These are phyloP conservation scores for Erysimum cheiranthoides DNA, from an alignment of 345 rosid genomes.

Conservation along the genomic window DNA sequence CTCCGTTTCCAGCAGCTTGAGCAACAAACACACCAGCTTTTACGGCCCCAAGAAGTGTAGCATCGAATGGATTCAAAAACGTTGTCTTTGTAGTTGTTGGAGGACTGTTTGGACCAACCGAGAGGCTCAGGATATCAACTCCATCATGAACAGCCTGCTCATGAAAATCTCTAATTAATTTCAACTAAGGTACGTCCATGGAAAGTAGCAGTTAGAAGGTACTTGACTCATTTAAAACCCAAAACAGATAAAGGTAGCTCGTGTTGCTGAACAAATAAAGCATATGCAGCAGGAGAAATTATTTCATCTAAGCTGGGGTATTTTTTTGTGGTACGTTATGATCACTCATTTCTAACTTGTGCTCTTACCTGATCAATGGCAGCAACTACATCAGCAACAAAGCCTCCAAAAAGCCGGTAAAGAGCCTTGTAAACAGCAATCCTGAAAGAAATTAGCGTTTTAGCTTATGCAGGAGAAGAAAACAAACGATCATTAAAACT, in stretches of 20 bases:
- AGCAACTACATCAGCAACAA: slow-evolving; percentile 98
- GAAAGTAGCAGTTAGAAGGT: slow-evolving; percentile 5
- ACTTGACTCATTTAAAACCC: not conserved
- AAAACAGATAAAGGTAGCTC: not conserved
- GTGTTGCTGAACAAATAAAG: slow-evolving; percentile 1
- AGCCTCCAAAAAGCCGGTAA: slow-evolving; percentile 97
- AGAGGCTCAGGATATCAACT: slow-evolving; percentile 94
- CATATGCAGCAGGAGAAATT: slow-evolving; percentile 17
- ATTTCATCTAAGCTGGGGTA: slow-evolving; percentile 5
- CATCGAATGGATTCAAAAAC: slow-evolving; percentile 94
- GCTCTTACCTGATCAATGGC: slow-evolving; percentile 94
- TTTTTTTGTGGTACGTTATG: not conserved
- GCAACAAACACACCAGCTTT: slow-evolving; percentile 98
- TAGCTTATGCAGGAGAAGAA: slow-evolving; percentile 15
- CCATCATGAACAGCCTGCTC: slow-evolving; percentile 99
- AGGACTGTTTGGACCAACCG: slow-evolving; percentile 96
- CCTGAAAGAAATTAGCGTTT: slow-evolving; percentile 50
- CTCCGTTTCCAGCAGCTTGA: slow-evolving; percentile 99
- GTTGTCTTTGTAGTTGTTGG: slow-evolving; percentile 87
- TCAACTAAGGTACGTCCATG: slow-evolving; percentile 6
- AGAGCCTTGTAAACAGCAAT: slow-evolving; percentile 98
- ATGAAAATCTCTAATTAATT: slow-evolving; percentile 11
- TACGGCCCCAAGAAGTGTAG: slow-evolving; percentile 95
- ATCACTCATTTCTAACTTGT: not conserved
- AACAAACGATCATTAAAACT: slow-evolving; percentile 8